Base-by-base conservation (phyloP, 2,329 filamentous ascomycete species). In the Fonsecaea pugnacius region DNA sequence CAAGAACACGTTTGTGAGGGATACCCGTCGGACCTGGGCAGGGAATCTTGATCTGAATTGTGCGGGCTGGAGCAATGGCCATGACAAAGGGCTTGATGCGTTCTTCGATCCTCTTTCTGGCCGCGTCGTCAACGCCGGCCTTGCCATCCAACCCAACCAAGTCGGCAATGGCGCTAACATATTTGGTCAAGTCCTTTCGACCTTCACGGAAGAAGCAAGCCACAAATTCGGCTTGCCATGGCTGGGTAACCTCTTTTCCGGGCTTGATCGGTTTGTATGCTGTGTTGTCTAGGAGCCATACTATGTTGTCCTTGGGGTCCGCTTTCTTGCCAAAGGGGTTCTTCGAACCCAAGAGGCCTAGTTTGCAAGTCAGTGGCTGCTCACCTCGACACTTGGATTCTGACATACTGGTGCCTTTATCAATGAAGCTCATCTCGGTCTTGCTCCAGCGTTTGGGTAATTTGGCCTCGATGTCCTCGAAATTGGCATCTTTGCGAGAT, bases 231-330 rank as follows among this genome's bases (percentile, higher is more conserved):
- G 90, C 90, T 72, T 91, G 83, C 92, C 92, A 97, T 58, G 72
- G 67, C 74, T 75, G 59, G 54, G 46, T n/a, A 12, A 33, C 27
- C 1, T 77, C 76, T 63, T 75, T 72, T 18, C 72, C 71, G 64
- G 72, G 52, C 67, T 74, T 73, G 59, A 73, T 57, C 27, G 75
- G 71, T 65, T 86, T 85, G 75, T 89, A 94, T 4, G 92, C 93
- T 2, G 91, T 94, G 73, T 95, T 96, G 79, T 98, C 92, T 54
- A 97, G 82, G 7, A 97, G 80, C 94, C 94, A 97, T 46, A 97
- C 87, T 14, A 85, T 87, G 75, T 96, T 90, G 56, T 81, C 76
- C n/a, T 85, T 78, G 16, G 82, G 80, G 60, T 87, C 84, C 53
- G 91, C 84, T 36, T 82, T 79, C 52, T 83, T 83, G 0, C 84